Base-by-base conservation (phyloP, 768 basidiomycete species). In the Leucocoprinus leucothites region DNA sequence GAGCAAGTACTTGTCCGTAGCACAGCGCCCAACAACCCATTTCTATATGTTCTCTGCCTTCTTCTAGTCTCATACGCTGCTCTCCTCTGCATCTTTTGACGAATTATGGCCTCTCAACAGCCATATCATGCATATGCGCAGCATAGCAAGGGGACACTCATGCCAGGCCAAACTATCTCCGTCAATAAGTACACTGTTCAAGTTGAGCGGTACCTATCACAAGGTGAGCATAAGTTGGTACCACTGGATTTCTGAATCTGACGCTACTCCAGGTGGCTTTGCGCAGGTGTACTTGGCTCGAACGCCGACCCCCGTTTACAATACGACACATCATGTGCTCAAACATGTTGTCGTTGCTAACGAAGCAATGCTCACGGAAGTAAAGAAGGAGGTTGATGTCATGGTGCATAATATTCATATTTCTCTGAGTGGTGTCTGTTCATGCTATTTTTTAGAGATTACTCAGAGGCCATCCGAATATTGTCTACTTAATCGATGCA, bases 341-440 rank as follows among this genome's bases (percentile, higher is more conserved):
- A 99, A 99, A 71, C 85, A 95, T 45, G 94, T 99, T 58, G 94
- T 91, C 19, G 94, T 98, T 43, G 80, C 91, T 22, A 91, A 87
- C 67, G 92, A 98, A 67, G 74, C 80, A 34, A 91, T 95, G 80
- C 82, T 98, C 53, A 82, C 85, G 11, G 95, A 97, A 64, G 96
- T 98, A 41, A 90, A 92, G 78, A 94, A 89, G 72, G 97, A 99
- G 71, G 97, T 99, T 43, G 94, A 98, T 65, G 91, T 98, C 60
- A 99, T 99, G 97, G 97, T 98, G 65, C 63, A 80, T 64, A 48
- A 56, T 40, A 44, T 52, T 16, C 59, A 13, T 45, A 35, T 57
- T 48, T 34, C 47, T 35, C 43, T 44, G 19, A 40, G 43, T 44
- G 41, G 49, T 65, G 57, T 60, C 56, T 58, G 68, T 48, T 71